phyloP scores from a whole-genome alignment of 176 grass and related monocot species.

The Carex scoparia region DNA sequence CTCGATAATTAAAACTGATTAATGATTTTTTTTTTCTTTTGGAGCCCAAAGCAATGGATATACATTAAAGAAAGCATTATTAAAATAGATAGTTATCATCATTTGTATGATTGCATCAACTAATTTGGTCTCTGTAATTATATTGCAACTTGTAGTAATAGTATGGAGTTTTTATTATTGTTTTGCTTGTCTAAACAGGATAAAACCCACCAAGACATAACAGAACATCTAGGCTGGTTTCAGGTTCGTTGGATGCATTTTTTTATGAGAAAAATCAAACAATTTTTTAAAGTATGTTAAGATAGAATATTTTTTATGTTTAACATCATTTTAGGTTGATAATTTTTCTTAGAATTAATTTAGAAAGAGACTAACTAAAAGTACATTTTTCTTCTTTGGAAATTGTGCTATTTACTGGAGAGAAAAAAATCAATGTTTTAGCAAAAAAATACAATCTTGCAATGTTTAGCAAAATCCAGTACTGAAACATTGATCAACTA shows the following conservation, averaged over 20 bases:
- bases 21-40: background rate
- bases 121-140: background rate
- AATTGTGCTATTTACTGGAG: background rate
- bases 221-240: background rate
- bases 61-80: background rate
- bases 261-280: background rate
- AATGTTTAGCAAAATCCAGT: too few relatives aligned
- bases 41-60: background rate
- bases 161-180: background rate
- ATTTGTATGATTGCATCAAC: constrained; percentile 5
- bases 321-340: background rate
- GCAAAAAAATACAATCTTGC: too few relatives aligned
- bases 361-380: background rate
- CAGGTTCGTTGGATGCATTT: background rate
- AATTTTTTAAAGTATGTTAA: background rate
- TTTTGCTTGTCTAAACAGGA: background rate
- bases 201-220: background rate
- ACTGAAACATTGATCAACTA: too few relatives aligned
- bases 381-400: background rate
- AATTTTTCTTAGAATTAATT: background rate
- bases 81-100: background rate
- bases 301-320: background rate
- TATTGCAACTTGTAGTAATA: constrained; percentile 1
- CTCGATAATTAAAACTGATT: background rate
- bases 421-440: too few relatives aligned